Evolutionary conservation across 1,139 yeast species (phyloP), one percentile per base, ranked within the genome.

Genomic region (Nakaseomyces kungkrabaensis): DNA sequence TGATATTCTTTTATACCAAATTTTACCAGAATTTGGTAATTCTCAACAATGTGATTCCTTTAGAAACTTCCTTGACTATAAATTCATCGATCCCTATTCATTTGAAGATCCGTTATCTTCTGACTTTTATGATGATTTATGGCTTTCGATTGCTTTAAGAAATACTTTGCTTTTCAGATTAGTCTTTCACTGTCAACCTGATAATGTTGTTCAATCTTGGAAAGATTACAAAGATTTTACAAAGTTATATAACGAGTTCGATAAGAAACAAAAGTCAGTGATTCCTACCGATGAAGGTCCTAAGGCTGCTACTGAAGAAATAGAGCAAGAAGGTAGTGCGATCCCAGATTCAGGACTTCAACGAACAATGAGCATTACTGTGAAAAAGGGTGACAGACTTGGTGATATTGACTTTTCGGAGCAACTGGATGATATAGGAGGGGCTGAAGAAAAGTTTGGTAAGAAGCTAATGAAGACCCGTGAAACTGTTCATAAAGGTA

Each of bases 181-280:
- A 67, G 88, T 92, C 3, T 94, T 94, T 75, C 92, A 90, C 56
- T 81, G 89, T 56, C 97, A 92, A 65, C 99, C 99, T 0, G 98
- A 94, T 66, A 88, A 92, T 63, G 74, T 78, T 13, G 97, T 92
- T 11, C 74, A 75, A 25, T 78, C 92, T 0, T 94, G 99, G 99
- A 78, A 78, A 52, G 96, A 88, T 47, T 94, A 89, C 66, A 89
- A 87, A 63, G 81, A 76, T 37, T 86, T 74, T 65, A 75, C 78
- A 46, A 77, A 76, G 50, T 66, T 84, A 59, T 73, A 72, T 49
- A 69, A 73, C 34, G 85, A 83, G 0, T 85, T 85, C 61, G 65
- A 68, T 44, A 59, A 73, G 40, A 76, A 81, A 11, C 92, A 77
- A 54, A 68, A 69, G 32, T 62, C 66, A 38, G 62, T 64, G 26